Conservation (phyloP, 2,329 filamentous ascomycete species). For the Aspergillus felis region DNA sequence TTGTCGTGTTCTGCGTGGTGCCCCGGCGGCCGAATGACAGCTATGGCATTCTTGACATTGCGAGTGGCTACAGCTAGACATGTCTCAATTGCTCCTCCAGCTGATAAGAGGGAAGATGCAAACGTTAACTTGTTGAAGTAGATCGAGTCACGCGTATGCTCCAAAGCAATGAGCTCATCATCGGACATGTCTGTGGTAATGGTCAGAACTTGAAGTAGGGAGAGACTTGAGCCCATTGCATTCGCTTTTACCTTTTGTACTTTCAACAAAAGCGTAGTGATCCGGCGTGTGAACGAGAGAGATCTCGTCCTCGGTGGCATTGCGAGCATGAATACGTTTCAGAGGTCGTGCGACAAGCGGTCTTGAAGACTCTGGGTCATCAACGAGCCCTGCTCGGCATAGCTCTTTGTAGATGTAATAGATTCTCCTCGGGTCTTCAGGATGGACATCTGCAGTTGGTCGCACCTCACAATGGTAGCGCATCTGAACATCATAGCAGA, state of each 20-base stretch:
- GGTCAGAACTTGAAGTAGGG: constrained; percentile 11
- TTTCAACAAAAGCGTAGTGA: constrained; percentile 75
- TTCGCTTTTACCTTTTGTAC: constrained; percentile 42
- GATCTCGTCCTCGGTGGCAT: constrained; percentile 76
- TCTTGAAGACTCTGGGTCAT: constrained; percentile 50
- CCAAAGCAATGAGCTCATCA: constrained; percentile 65
- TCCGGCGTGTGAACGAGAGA: constrained; percentile 70
- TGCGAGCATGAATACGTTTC: constrained; percentile 69
- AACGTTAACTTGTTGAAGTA: constrained; percentile 82
- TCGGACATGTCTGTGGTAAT: constrained; percentile 43
- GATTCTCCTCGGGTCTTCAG: constrained; percentile 89
- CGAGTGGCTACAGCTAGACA: constrained; percentile 84
- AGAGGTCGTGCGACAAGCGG: constrained; percentile 53
- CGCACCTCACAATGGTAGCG: constrained; percentile 88
- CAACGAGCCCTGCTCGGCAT: constrained; percentile 75
- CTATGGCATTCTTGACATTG: constrained; percentile 88
- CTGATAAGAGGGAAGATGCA: constrained; percentile 75
- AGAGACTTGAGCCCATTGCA: background rate
- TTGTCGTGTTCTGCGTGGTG: constrained; percentile 87
- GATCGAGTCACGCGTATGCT: constrained; percentile 68
- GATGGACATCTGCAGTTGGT: constrained; percentile 68
- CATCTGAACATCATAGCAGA: constrained; percentile 96
- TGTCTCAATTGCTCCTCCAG: constrained; percentile 91
- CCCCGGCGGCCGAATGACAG: constrained; percentile 88
- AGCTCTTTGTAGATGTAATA: constrained; percentile 90